Evolutionary conservation across 2,329 filamentous ascomycete species (phyloP).

Genomic region (Phaeophleospora eucalypticola): DNA sequence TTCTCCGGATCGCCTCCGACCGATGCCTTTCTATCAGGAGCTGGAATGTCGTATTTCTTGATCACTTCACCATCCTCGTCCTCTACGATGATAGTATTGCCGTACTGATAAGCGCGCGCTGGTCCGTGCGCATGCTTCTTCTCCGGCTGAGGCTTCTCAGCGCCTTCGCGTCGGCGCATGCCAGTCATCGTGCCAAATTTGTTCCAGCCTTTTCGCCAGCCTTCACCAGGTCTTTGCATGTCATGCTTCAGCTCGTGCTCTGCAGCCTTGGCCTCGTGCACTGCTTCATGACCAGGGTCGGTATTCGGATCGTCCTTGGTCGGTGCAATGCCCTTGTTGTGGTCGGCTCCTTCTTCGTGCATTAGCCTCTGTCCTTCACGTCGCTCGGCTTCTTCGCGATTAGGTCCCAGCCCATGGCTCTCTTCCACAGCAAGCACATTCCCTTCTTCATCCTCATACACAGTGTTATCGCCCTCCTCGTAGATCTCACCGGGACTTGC

Average conservation of each 20-base stretch:
- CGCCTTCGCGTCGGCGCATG: conserved; percentile 37
- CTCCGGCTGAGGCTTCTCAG: conserved; percentile 34
- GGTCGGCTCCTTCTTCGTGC: conserved; percentile 44
- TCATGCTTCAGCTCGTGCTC: conserved; percentile 70
- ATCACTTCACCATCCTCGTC: conserved; percentile 83
- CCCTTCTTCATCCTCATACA: conserved; percentile 82
- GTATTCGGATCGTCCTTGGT: conserved; percentile 45
- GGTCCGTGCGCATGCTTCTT: conserved; percentile 59
- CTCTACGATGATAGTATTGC: conserved; percentile 85
- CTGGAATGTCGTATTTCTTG: conserved; percentile 73
- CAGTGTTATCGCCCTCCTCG: conserved; percentile 71
- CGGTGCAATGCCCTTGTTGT: conserved; percentile 40
- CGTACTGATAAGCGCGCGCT: conserved; percentile 80
- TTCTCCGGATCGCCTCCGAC: conserved; percentile 18
- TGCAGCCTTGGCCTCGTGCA: conserved; percentile 68
- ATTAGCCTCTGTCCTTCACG: conserved; percentile 51
- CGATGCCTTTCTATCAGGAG: conserved; percentile 40
- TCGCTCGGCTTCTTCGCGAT: conserved; percentile 59
- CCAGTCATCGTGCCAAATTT: conserved; percentile 39
- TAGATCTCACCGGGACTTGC: conserved; percentile 60
- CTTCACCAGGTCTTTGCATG: conserved; percentile 35
- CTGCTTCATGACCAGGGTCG: conserved; percentile 39
- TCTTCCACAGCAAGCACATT: conserved; percentile 71
- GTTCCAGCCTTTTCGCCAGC: conserved; percentile 39
- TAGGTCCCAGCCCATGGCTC: conserved; percentile 41